Percentiles rank a stretch among this genome's conserved stretches.
Evolutionary conservation across 352 stramenopile species (phyloP).

Genomic region (Peronospora belbahrii): DNA sequence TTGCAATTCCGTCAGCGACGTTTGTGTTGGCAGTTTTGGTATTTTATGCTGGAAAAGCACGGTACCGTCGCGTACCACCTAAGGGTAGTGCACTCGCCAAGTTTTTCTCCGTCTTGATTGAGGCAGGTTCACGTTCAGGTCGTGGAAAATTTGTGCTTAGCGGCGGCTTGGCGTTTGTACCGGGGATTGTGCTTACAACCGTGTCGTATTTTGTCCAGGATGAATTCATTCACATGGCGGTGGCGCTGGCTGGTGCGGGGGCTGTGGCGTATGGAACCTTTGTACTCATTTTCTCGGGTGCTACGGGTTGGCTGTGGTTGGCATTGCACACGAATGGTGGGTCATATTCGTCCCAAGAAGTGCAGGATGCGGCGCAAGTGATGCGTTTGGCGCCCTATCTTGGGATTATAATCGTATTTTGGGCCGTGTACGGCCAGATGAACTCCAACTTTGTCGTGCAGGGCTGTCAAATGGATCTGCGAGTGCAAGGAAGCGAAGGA

Average conservation of each 20-base stretch:
- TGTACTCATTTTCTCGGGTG: constrained; percentile 57
- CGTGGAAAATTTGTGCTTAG: constrained; percentile 72
- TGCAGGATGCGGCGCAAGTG: constrained; percentile 71
- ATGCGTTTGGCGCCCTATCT: constrained; percentile 74
- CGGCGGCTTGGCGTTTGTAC: constrained; percentile 55
- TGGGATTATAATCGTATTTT: constrained; percentile 82
- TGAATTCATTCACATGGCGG: constrained; percentile 39
- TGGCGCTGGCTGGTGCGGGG: constrained; percentile 46
- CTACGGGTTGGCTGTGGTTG: constrained; percentile 52
- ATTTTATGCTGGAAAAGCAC: constrained; percentile 62
- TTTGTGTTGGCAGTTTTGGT: constrained; percentile 76
- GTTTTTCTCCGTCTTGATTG: constrained; percentile 59
- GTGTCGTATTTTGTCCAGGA: constrained; percentile 75
- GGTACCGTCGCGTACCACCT: constrained; percentile 62
- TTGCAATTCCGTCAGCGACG: constrained; percentile 72
- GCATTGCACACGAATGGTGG: constrained; percentile 46
- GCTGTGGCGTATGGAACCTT: constrained; percentile 62
- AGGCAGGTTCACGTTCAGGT: constrained; percentile 47
- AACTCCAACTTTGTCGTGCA: constrained; percentile 81
- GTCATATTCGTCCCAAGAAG: constrained; percentile 43
- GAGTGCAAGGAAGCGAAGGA: constrained; percentile 29
- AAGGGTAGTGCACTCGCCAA: constrained; percentile 68
- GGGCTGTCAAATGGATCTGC: constrained; percentile 88
- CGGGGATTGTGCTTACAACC: constrained; percentile 71
- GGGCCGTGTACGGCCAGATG: constrained; percentile 79